Conservation (phyloP, 768 basidiomycete genomes). For the Sarcomyxa edulis region DNA sequence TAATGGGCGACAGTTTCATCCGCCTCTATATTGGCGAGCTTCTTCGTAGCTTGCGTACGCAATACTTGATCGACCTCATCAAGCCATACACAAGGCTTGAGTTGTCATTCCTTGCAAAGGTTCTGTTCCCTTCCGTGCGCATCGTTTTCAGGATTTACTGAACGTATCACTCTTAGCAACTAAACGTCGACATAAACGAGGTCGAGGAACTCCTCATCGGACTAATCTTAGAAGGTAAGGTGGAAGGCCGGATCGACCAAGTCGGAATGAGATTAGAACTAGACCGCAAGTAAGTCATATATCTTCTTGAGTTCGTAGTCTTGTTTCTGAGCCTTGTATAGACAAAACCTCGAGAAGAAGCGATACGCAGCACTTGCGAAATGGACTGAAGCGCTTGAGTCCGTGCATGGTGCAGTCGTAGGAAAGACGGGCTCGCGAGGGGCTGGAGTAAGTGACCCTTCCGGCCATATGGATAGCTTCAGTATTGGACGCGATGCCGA, state of each 20-base stretch:
- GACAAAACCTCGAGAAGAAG: conserved; percentile 84
- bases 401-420: conserved; percentile 72
- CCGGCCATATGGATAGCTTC: conserved; percentile 27
- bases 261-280: conserved; percentile 90
- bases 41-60: conserved; percentile 87
- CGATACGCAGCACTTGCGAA: conserved; percentile 76
- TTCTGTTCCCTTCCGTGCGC: conserved; percentile 20
- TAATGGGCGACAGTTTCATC: conserved; percentile 96
- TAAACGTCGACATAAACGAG: conserved; percentile 88
- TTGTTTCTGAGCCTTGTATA: conserved; percentile 20
- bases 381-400: conserved; percentile 80
- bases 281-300: conserved; percentile 65
- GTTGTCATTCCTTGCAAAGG: conserved; percentile 89
- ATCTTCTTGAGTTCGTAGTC: not conserved
- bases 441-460: conserved; percentile 29
- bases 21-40: conserved; percentile 95
- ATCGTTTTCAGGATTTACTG: not conserved
- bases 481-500: conserved; percentile 23
- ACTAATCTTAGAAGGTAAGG: conserved; percentile 94
- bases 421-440: conserved; percentile 55
- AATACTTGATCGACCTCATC: conserved; percentile 96
- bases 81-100: conserved; percentile 96
- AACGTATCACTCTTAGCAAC: conserved; percentile 60
- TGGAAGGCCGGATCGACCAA: conserved; percentile 96
- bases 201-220: conserved; percentile 93